These are phyloP conservation scores for Kwoniella sp. DNA, from an alignment of 768 basidiomycete species.

Conservation along the genomic window DNA sequence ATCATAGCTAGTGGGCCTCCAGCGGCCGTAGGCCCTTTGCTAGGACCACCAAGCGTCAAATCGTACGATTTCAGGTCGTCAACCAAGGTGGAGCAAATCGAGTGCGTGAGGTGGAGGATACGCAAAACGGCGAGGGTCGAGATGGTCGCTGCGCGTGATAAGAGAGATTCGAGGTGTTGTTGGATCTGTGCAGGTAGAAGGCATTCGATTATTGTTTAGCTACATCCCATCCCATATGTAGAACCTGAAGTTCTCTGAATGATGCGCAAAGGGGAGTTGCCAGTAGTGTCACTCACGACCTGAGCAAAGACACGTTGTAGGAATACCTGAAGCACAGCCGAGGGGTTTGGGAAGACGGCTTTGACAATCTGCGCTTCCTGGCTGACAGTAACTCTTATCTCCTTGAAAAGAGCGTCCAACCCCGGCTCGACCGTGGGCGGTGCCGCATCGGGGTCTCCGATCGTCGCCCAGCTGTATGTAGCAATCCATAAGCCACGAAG, in stretches of 20 bases:
- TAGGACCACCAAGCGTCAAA: conserved; percentile 62
- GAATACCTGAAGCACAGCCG: conserved; percentile 96
- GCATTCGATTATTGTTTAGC: neutral
- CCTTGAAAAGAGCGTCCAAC: conserved; percentile 74
- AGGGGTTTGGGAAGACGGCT: conserved; percentile 95
- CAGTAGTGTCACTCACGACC: conserved; percentile 74
- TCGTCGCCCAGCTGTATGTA: conserved; percentile 69
- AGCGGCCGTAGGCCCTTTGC: conserved; percentile 46
- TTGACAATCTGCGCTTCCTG: conserved; percentile 98
- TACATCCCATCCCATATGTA: too few relatives aligned
- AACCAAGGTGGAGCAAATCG: conserved; percentile 73
- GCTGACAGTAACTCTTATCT: conserved; percentile 86
- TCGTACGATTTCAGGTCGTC: conserved; percentile 93
- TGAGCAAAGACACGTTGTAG: conserved; percentile 96
- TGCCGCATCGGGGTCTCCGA: conserved; percentile 76
- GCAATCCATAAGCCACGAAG: neutral
- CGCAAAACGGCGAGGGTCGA: conserved; percentile 91
- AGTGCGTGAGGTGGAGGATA: conserved; percentile 81
- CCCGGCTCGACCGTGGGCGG: conserved; percentile 80
- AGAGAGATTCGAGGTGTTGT: conserved; percentile 88
- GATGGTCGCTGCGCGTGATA: conserved; percentile 71
- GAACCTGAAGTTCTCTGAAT: too few relatives aligned
- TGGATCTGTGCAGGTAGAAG: conserved; percentile 70
- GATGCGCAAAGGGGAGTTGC: too few relatives aligned
- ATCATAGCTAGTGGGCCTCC: conserved; percentile 70